Percentiles rank a stretch among this genome's conserved stretches.
These are phyloP conservation scores for Monosporozyma servazzii DNA, from an alignment of 805 yeast species.

Conservation along the genomic window DNA sequence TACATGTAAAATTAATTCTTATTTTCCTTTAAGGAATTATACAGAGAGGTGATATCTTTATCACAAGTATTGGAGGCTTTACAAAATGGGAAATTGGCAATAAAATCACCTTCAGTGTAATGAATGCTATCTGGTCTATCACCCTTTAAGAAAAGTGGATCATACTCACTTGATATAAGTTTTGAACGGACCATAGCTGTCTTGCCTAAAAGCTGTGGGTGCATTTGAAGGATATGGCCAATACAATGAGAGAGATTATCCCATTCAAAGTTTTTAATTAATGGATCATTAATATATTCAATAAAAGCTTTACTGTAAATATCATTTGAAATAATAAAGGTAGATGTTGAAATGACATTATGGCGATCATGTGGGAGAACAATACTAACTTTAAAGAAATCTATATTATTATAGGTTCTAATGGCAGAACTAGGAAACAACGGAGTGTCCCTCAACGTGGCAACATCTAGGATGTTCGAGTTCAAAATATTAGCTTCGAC, in stretches of 20 bases:
- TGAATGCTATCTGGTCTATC: conserved; percentile 34
- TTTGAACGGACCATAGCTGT: conserved; percentile 64
- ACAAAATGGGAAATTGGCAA: conserved; percentile 55
- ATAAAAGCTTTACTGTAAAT: conserved; percentile 55
- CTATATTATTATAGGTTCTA: conserved; percentile 52
- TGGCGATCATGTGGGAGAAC: conserved; percentile 59
- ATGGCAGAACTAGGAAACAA: conserved; percentile 35
- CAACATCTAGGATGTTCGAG: conserved; percentile 51
- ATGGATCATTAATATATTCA: conserved; percentile 73
- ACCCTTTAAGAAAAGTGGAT: conserved; percentile 24
- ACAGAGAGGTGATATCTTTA: conserved; percentile 27
- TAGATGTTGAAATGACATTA: conserved; percentile 52
- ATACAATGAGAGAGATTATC: conserved; percentile 43
- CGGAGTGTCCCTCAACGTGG: conserved; percentile 62
- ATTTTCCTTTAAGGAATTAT: conserved; percentile 3
- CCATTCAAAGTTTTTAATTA: conserved; percentile 54
- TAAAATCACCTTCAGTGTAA: conserved; percentile 58
- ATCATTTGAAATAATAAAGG: conserved; percentile 65
- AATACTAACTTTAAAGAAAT: conserved; percentile 46
- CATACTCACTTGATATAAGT: conserved; percentile 41
- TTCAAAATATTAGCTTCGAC: conserved; percentile 50
- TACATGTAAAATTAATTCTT: not conserved
- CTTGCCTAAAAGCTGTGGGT: conserved; percentile 66
- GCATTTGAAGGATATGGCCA: conserved; percentile 92
- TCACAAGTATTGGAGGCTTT: conserved; percentile 44